phyloP scores from a whole-genome alignment of 257 asterid genomes.

The Anisodus acutangulus region DNA sequence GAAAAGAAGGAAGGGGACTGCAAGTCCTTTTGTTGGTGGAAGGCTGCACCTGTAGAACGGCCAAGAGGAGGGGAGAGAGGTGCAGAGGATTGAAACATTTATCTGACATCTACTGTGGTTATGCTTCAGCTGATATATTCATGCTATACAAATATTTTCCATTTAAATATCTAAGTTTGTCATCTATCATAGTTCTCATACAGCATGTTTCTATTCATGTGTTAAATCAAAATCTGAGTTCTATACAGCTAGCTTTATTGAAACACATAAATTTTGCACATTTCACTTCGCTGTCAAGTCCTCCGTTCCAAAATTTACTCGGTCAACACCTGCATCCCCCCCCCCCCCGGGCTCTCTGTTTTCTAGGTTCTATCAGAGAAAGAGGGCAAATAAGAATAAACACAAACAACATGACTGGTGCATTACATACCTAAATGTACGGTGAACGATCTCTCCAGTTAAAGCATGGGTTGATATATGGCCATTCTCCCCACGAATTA shows the following conservation, averaged over 20 bases:
- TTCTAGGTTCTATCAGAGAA: not conserved
- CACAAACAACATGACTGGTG: slow-evolving; percentile 20
- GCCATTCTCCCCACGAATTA: slow-evolving; percentile 67
- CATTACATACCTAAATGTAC: slow-evolving; percentile 71
- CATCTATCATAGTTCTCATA: not conserved
- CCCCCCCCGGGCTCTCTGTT: not conserved
- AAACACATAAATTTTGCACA: not conserved
- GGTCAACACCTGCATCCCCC: not conserved
- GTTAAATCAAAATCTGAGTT: not conserved
- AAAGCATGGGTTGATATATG: slow-evolving; percentile 63
- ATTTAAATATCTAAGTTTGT: not conserved
- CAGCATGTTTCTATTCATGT: not conserved
- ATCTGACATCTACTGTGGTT: not conserved
- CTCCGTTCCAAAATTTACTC: not conserved
- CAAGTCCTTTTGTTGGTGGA: not conserved
- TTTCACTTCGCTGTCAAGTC: not conserved
- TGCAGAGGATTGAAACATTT: not conserved
- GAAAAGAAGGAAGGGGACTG: not conserved
- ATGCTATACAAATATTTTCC: slow-evolving; percentile 11
- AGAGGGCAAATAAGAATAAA: not conserved
- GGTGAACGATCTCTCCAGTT: slow-evolving; percentile 62
- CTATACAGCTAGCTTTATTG: not conserved
- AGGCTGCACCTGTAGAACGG: not conserved
- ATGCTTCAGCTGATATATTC: slow-evolving; percentile 2
- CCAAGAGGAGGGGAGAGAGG: not conserved